Conservation (phyloP, 148 eudicot species). For the Persicaria tinctoria region DNA sequence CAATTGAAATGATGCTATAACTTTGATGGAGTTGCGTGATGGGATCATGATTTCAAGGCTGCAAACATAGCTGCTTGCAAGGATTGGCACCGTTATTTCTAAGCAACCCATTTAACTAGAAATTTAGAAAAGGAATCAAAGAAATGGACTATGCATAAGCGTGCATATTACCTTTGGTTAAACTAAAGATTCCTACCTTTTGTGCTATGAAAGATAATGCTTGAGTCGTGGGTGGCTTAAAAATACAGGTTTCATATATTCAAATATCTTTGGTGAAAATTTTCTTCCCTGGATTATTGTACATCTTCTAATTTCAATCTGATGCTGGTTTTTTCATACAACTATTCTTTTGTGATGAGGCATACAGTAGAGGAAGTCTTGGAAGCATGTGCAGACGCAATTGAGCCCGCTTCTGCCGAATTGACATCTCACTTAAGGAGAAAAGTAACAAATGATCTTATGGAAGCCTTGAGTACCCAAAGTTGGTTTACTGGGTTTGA, state of each 20-base stretch:
- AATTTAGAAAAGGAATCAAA: not conserved
- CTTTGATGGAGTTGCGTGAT: not conserved
- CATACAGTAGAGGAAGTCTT: conserved; percentile 90
- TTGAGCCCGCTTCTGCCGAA: conserved; percentile 61
- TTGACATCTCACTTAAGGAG: conserved; percentile 56
- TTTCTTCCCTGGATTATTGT: not conserved
- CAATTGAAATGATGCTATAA: not conserved
- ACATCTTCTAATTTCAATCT: not conserved
- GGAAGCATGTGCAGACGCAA: conserved; percentile 70
- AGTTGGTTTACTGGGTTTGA: conserved; percentile 67
- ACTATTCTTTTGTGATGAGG: conserved; percentile 83
- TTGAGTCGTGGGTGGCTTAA: not conserved
- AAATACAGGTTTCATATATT: not conserved
- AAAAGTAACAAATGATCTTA: conserved; percentile 66
- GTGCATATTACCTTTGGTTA: not conserved
- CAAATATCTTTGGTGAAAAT: not conserved
- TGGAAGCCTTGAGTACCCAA: conserved; percentile 48
- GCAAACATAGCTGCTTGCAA: not conserved
- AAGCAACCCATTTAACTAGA: not conserved
- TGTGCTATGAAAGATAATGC: not conserved
- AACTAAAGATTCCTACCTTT: not conserved
- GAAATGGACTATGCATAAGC: not conserved
- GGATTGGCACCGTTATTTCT: not conserved
- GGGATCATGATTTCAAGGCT: not conserved
- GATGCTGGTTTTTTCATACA: conserved; percentile 19